Evolutionary conservation across 2,329 filamentous ascomycete species (phyloP), one percentile per base, ranked within the genome.

Genomic region (Trichoderma cornu-damae): DNA sequence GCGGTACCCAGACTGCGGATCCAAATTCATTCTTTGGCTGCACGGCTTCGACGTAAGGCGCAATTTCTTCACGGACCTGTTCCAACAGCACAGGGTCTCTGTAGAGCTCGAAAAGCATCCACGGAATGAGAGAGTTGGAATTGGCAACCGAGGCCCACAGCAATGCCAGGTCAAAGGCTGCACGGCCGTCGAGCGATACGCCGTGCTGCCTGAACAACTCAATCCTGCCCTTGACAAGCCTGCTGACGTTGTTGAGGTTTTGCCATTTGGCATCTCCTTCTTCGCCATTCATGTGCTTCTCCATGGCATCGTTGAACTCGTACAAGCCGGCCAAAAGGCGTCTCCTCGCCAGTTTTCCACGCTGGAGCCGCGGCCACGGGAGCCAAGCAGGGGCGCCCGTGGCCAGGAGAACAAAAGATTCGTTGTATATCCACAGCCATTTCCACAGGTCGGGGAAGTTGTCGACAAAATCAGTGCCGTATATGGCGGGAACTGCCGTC

Each of bases 61-160:
- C 66, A 53, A 77, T 67, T 61, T 77, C 75, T 2, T 70, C 67
- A 12, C 71, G 70, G 24, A 77, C 65, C 22, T 72, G 67, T 28
- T 64, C 65, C 1, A 76, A 65, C 3, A 77, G 68, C 9, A 72
- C 67, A 0, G 68, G 63, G 20, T 76, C 72, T 8, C 70, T 68
- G 57, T 70, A 71, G 8, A 77, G 64, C 49, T 77, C 72, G 52
- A 71, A 70, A 0, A 78, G 61, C 61, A 76, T 67, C 75, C 76
- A 78, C 5, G 69, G 67, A 3, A 70, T 65, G 28, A 75, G 64
- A 1, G 69, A 66, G 30, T 73, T 69, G 2, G 73, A 67, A 55
- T 73, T 74, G 22, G 70, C 68, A 49, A 72, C 73, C 28, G 74
- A 64, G 20, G 65, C 70, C 75, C 68, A 78, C 14, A 69, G 66